phyloP scores from a whole-genome alignment of 306 rosid species.

The Vigna angularis region DNA sequence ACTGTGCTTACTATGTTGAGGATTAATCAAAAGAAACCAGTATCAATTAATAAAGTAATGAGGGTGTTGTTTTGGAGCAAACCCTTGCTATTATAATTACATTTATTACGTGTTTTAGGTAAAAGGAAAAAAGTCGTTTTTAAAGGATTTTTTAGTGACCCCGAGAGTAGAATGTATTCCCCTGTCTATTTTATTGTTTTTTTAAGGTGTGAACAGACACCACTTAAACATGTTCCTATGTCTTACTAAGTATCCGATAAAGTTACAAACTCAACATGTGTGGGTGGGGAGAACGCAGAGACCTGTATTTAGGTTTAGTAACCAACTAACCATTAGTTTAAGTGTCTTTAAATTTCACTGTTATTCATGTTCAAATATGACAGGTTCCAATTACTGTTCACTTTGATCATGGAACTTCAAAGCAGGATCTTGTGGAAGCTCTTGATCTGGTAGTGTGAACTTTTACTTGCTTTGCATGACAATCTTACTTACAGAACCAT shows the following conservation, averaged over 20 bases:
- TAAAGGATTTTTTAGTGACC: conserved; percentile 1
- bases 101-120: neutral
- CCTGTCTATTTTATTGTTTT: neutral
- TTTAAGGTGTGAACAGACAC: neutral
- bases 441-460: conserved; percentile 72
- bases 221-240: conserved; percentile 5
- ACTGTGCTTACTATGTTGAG: conserved; percentile 8
- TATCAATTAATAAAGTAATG: conserved; percentile 23
- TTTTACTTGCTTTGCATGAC: conserved; percentile 29
- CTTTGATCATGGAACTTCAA: conserved; percentile 95
- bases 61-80: conserved; percentile 10
- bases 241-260: conserved; percentile 29
- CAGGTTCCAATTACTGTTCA: conserved; percentile 95
- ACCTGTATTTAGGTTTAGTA: conserved; percentile 8
- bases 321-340: conserved; percentile 13
- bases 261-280: neutral
- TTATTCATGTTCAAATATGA: conserved; percentile 32
- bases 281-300: conserved; percentile 14
- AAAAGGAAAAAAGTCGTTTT: neutral
- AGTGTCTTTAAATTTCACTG: conserved; percentile 38
- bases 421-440: conserved; percentile 84
- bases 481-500: conserved; percentile 12
- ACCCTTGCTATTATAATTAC: conserved; percentile 3
- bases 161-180: neutral
- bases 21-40: conserved; percentile 21